Evolutionary conservation across 2,329 filamentous ascomycete species (phyloP).

Genomic region (Elsinoe arachidis): DNA sequence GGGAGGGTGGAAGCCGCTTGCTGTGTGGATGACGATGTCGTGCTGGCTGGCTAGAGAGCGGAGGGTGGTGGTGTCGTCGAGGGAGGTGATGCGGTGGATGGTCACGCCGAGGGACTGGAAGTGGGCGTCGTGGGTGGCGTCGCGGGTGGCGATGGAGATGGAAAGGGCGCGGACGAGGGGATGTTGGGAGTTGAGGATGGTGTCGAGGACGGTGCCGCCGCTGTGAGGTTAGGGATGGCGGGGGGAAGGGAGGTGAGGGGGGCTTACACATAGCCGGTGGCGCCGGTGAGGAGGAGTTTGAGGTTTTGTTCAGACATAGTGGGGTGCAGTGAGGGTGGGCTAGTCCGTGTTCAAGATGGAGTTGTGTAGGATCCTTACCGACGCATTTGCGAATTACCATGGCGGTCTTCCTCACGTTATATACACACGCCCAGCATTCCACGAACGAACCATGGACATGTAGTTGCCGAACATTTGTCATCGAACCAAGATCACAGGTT

Average conservation of each 20-base stretch:
- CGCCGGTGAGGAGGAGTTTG: background rate
- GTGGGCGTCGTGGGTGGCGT: background rate
- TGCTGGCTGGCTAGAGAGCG: conserved; percentile 23
- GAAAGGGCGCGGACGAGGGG: background rate
- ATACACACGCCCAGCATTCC: no score
- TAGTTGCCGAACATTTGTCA: no score
- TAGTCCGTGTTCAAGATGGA: background rate
- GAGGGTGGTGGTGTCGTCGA: conserved; percentile 3
- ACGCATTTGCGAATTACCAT: no score
- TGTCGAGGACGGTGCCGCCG: background rate
- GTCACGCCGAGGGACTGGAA: background rate
- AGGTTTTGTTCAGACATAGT: background rate
- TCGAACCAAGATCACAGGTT: no score
- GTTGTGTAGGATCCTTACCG: background rate
- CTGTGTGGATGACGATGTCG: background rate
- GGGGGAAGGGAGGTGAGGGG: no score
- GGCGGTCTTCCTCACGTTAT: no score
- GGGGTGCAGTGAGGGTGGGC: background rate
- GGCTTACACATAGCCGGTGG: background rate
- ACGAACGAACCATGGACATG: no score
- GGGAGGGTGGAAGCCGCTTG: background rate
- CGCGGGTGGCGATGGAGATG: background rate
- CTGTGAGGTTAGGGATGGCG: background rate
- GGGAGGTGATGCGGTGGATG: background rate
- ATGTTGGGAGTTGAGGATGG: background rate